Base-by-base conservation (phyloP, 768 basidiomycete species). In the Kwoniella europaea region DNA sequence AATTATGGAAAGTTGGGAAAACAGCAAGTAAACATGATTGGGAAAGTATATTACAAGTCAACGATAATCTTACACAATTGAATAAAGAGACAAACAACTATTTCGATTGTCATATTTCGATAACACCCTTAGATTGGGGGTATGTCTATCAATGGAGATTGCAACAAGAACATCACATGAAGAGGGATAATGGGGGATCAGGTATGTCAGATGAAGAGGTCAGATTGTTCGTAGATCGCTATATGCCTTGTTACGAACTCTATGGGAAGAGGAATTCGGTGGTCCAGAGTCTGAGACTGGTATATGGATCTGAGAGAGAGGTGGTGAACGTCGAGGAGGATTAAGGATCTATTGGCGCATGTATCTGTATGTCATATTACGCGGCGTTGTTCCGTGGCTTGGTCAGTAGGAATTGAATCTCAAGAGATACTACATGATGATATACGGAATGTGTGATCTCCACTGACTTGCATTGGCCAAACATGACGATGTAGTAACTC, bases 181-280 rank as follows among this genome's bases (percentile, higher is more conserved):
- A 94, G 82, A 86, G 88, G 3, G 79, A 79, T 56, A 96, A 94
- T 72, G 93, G 93, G 46, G 94, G 93, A 5, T 85, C 85, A 44
- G 95, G 95, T 4, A 97, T 98, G 96, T 86, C 89, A 0, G 94
- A 96, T 76, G 89, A 87, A 6, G 83, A 94, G 86, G 88, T 90
- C 75, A 90, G 89, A 76, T 78, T 22, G 44, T 96, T 96, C 79
- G 89, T 95, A 6, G 91, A 94, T 82, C 89, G 95, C 4, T 97
- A 97, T 82, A 94, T 98, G 75, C 94, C 94, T 1, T 92, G 91
- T 3, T 98, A 97, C 79, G 89, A 95, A 68, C 91, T 95, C 80
- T 98, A 92, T 78, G 89, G 87, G 4, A 87, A 88, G 20, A 88
- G 88, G 15, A 84, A 90, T 7, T 35, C 35, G 46, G 65, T 71